Evolutionary conservation across 805 yeast species (phyloP), one percentile per base, ranked within the genome.

Genomic region (Sungouiozyma ichnusensis): DNA sequence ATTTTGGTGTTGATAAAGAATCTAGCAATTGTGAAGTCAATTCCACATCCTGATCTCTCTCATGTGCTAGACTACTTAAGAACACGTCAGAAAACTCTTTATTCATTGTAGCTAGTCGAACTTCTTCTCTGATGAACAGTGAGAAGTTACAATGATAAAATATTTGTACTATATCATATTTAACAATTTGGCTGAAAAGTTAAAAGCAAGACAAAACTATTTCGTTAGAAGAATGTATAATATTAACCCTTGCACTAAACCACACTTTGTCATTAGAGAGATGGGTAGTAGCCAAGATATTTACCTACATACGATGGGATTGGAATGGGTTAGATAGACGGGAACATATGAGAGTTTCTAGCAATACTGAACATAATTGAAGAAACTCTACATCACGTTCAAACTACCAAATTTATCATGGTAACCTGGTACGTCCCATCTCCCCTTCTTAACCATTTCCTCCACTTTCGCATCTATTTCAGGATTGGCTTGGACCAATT

Each of bases 351-450:
- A n/a, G n/a, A n/a, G n/a, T n/a, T n/a, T n/a, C n/a, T n/a, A n/a
- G n/a, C n/a, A n/a, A n/a, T n/a, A n/a, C n/a, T n/a, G n/a, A n/a
- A n/a, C n/a, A n/a, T n/a, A n/a, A n/a, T n/a, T n/a, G n/a, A 24
- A 7, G 11, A 24, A 24, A 24, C 6, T 29, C 48, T 55, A 70
- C 97, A 90, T 92, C 66, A 87, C 86, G 60, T 90, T 86, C 71
- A 90, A 78, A 66, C 84, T 85, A 69, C 97, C 97, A 68, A 92
- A 92, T 80, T 88, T 92, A 71, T 92, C 97, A 71, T 84, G 81
- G 81, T 92, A 92, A 59, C 96, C 95, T 59, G 97, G 97, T 56
- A 88, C 94, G 63, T 85, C 85, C 94, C 95, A 88, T 74, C 84
- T 84, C 70, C 96, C 95, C 76, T 88, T 81, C 77, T 81, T 78